Evolutionary conservation across 768 basidiomycete genomes (phyloP).

Genomic region (Mycena haematopus): DNA sequence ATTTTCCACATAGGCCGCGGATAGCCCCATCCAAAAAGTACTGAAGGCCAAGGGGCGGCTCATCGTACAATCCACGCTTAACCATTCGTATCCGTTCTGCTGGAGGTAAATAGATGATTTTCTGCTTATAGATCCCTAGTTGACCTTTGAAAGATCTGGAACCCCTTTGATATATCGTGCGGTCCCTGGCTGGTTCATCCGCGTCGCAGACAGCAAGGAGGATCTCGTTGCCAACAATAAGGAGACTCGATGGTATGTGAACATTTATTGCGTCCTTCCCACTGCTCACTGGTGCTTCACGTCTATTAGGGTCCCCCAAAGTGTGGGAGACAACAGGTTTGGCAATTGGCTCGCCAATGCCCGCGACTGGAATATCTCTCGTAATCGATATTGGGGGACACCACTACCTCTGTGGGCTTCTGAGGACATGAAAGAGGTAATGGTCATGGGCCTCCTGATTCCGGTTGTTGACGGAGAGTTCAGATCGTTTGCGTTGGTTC

Average conservation of each 20-base stretch:
- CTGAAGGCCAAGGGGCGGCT: constrained; percentile 88
- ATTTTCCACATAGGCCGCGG: constrained; percentile 70
- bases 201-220: constrained; percentile 84
- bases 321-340: constrained; percentile 90
- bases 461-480: constrained; percentile 7
- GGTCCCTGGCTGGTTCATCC: constrained; percentile 95
- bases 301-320: constrained; percentile 81
- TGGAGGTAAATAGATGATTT: constrained; percentile 72
- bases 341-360: constrained; percentile 98
- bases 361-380: constrained; percentile 99
- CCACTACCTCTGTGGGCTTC: constrained; percentile 97
- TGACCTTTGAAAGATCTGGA: constrained; percentile 65
- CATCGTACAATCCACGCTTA: constrained; percentile 84
- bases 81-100: constrained; percentile 96
- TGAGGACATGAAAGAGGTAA: constrained; percentile 89
- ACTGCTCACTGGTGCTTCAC: background rate
- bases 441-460: constrained; percentile 5
- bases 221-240: constrained; percentile 90
- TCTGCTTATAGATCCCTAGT: background rate
- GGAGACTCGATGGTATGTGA: constrained; percentile 80
- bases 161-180: constrained; percentile 97
- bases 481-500: constrained; percentile 89
- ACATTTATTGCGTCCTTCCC: background rate
- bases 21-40: constrained; percentile 91
- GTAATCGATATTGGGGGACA: constrained; percentile 99